These are phyloP conservation scores for Lentinula lateritia DNA, from an alignment of 768 basidiomycete species.

Conservation along the genomic window DNA sequence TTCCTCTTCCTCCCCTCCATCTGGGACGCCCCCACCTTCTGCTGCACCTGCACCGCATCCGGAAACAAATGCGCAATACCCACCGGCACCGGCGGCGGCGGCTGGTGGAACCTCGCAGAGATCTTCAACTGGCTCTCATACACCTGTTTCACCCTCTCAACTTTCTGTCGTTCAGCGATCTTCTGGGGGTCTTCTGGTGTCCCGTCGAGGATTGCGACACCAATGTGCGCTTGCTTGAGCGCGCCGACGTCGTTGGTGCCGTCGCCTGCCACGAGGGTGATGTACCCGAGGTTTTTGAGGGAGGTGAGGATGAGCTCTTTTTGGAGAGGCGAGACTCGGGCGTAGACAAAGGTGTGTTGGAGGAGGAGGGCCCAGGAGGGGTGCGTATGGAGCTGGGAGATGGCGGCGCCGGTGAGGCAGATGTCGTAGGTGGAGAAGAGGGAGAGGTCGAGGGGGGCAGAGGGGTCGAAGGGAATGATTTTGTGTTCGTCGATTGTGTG, in stretches of 20 bases:
- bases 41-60: constrained; percentile 85
- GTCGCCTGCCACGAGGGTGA: constrained; percentile 97
- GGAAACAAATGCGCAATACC: constrained; percentile 86
- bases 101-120: constrained; percentile 83
- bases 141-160: constrained; percentile 92
- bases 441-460: constrained; percentile 67
- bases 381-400: constrained; percentile 68
- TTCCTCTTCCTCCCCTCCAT: constrained; percentile 69
- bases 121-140: constrained; percentile 95
- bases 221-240: constrained; percentile 96
- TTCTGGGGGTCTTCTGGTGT: constrained; percentile 87
- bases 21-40: constrained; percentile 66
- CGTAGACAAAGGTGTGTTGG: constrained; percentile 97
- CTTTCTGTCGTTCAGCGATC: constrained; percentile 87
- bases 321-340: constrained; percentile 91
- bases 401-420: constrained; percentile 90
- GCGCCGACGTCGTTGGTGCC: constrained; percentile 99
- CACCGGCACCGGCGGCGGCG: constrained; percentile 89
- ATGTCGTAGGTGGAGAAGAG: constrained; percentile 90
- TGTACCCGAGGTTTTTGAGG: constrained; percentile 83
- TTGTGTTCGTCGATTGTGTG: constrained; percentile 89
- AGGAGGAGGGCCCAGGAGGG: constrained; percentile 77
- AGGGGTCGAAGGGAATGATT: constrained; percentile 80
- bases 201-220: constrained; percentile 89
- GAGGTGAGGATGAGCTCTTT: constrained; percentile 95